Conservation (phyloP, 2,329 filamentous ascomycete genomes). For the Fusarium sp. region DNA sequence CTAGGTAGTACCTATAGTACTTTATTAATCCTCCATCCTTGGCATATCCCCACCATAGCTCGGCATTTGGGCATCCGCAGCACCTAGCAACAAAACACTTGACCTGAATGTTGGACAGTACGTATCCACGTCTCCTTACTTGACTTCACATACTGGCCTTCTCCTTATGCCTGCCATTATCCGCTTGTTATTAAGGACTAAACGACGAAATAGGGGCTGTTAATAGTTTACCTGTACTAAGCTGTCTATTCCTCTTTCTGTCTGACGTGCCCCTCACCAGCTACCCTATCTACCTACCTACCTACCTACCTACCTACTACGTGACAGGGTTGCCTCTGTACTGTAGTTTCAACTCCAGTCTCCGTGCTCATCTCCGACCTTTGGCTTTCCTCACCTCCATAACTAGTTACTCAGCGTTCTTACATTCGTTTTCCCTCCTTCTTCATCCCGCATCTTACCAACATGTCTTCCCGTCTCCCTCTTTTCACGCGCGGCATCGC, state of each 20-base stretch:
- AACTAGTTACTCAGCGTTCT: background rate
- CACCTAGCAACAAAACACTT: background rate
- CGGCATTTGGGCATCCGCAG: background rate
- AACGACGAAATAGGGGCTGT: constrained; percentile 10
- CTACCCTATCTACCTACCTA: background rate
- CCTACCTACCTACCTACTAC: background rate
- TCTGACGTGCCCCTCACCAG: constrained; percentile 39
- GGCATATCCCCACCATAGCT: constrained; percentile 14
- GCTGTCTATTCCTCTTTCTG: constrained; percentile 32
- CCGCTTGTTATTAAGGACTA: background rate
- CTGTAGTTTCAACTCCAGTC: constrained; percentile 17
- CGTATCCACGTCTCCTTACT: background rate
- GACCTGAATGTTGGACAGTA: background rate
- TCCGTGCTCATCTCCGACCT: constrained; percentile 24
- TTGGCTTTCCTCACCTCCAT: constrained; percentile 1
- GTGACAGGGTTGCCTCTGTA: constrained; percentile 14
- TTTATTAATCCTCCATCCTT: background rate
- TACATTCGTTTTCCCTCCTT: constrained; percentile 20
- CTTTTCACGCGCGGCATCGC: constrained; percentile 72
- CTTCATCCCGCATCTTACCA: constrained; percentile 15
- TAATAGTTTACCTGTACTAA: background rate
- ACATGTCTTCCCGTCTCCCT: constrained; percentile 65
- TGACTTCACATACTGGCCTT: background rate
- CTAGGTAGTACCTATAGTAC: background rate
- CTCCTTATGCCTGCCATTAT: background rate